phyloP scores from a whole-genome alignment of 208 protist genomes.

The Phytomonas serpens region DNA sequence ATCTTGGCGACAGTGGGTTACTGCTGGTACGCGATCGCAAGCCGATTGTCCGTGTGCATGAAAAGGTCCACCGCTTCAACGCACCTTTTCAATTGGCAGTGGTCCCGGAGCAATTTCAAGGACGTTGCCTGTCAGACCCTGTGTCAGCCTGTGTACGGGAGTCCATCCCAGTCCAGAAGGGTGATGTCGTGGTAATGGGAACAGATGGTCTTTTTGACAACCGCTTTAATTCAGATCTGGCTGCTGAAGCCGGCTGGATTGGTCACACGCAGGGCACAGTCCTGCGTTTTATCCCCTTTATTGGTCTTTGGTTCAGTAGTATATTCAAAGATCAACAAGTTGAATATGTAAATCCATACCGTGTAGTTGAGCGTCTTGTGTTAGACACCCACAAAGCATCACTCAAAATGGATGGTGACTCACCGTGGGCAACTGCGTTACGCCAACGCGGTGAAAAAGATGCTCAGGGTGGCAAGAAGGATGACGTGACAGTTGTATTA shows the following conservation, averaged over 20 bases:
- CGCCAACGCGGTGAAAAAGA: slow-evolving; percentile 56
- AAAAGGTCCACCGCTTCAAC: slow-evolving; percentile 90
- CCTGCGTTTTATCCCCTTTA: slow-evolving; percentile 58
- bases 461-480: slow-evolving; percentile 81
- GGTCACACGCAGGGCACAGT: slow-evolving; percentile 55
- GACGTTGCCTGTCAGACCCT: slow-evolving; percentile 61
- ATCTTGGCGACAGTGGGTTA: slow-evolving; percentile 87
- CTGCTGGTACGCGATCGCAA: slow-evolving; percentile 77
- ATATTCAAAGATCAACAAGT: slow-evolving; percentile 57
- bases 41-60: slow-evolving; percentile 70
- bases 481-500: slow-evolving; percentile 88
- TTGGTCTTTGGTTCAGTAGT: slow-evolving; percentile 72
- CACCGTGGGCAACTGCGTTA: slow-evolving; percentile 82
- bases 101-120: slow-evolving; percentile 52
- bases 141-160: slow-evolving; percentile 69
- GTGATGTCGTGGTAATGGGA: slow-evolving; percentile 88
- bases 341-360: slow-evolving; percentile 80
- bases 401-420: slow-evolving; percentile 48
- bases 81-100: slow-evolving; percentile 88
- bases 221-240: slow-evolving; percentile 79
- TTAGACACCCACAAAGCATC: slow-evolving; percentile 72
- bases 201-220: slow-evolving; percentile 94
- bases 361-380: slow-evolving; percentile 84
- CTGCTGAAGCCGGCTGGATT: slow-evolving; percentile 73
- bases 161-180: slow-evolving; percentile 66